Evolutionary conservation across 768 basidiomycete species (phyloP), one percentile per base, ranked within the genome.

Genomic region (Pleurotus salmoneostramineus): DNA sequence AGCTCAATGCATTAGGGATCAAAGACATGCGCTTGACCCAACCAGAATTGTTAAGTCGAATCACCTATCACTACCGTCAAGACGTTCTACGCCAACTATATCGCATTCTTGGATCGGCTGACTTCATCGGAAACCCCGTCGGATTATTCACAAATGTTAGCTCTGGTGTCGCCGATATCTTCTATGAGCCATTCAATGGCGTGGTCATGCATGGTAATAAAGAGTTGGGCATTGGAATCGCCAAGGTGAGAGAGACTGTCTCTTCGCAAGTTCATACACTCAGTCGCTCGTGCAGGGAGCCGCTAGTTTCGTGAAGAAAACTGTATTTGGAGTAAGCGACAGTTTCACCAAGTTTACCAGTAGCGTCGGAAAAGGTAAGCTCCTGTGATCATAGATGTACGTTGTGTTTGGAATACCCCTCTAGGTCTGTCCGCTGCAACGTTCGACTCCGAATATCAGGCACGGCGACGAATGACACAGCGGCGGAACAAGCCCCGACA

Each of bases 281-380:
- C 15, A 35, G 27, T 27, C 1, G 58, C 12, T 45, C n/a, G 21
- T 27, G 21, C 64, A 95, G 89, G 97, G 97, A 46, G 96, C 96
- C 0, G 94, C 95, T 5, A 98, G 95, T 68, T 95, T 99, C 64
- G 91, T 98, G 56, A 98, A 98, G 78, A 99, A 99, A 76, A 97
- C 96, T 0, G 92, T 98, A 5, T 99, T 98, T 65, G 97, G 97
- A 37, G 69, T 99, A 44, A 91, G 91, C 35, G 96, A 99, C 66
- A 96, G 93, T 68, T 78, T 99, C 68, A 95, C 95, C n/a, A 98
- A 98, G 72, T 89, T 99, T 66, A 98, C 97, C 1, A 93, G 95
- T 62, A 97, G 94, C 69, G 86, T 99, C 60, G 93, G 96, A 44
- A 99, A 99, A 81, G 95, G 94, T 91, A 45, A 5, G 63, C 8